These are phyloP conservation scores for Fusarium anguioides DNA, from an alignment of 2,329 filamentous ascomycete genomes.

Conservation along the genomic window DNA sequence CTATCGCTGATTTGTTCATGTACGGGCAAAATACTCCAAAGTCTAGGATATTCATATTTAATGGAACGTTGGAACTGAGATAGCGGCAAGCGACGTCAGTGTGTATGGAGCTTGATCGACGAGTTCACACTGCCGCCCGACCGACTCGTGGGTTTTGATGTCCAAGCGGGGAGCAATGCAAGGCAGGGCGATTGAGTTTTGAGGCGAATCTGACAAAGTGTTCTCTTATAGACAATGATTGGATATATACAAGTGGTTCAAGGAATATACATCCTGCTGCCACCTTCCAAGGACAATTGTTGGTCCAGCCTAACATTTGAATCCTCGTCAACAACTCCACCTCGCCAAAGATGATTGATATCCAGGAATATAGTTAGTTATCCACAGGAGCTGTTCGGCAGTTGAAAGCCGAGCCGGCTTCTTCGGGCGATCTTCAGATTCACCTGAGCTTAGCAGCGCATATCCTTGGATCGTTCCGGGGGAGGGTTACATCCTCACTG, in stretches of 20 bases:
- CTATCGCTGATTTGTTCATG: no score
- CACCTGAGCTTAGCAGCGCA: no score
- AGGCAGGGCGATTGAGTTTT: background rate
- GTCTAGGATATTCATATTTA: no score
- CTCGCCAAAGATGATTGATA: background rate
- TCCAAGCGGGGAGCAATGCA: background rate
- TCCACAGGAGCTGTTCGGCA: background rate
- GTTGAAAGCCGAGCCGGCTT: background rate
- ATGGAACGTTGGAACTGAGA: rapidly evolving
- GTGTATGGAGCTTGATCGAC: background rate
- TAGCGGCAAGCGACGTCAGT: background rate
- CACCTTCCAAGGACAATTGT: background rate
- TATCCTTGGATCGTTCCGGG: background rate
- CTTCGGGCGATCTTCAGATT: background rate
- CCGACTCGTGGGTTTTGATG: background rate
- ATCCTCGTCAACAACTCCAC: no score
- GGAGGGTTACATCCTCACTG: background rate
- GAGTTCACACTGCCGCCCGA: background rate
- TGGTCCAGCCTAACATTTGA: background rate
- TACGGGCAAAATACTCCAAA: no score
- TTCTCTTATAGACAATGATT: no score
- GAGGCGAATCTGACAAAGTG: background rate
- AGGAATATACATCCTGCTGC: rapidly evolving
- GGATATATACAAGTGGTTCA: no score
- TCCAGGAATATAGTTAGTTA: background rate